Percentiles rank a stretch among this genome's conserved stretches.
Evolutionary conservation across 805 yeast species (phyloP).

Genomic region (Wickerhamiella nectarea): DNA sequence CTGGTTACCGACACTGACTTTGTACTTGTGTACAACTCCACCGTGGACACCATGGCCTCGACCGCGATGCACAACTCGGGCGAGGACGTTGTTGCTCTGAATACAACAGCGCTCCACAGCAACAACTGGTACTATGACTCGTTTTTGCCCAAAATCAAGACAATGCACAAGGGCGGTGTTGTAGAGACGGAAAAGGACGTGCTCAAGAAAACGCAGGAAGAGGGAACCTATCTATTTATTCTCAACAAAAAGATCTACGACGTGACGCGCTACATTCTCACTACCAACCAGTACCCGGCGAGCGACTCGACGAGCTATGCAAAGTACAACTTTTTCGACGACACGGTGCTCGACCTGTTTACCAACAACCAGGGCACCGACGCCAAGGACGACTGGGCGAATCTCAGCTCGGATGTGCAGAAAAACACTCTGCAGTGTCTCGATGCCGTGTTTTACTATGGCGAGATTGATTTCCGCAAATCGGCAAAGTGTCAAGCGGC

Average conservation of each 20-base stretch:
- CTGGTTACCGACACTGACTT: slow-evolving; percentile 26
- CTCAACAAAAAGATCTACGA: slow-evolving; percentile 28
- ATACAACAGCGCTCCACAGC: slow-evolving; percentile 25
- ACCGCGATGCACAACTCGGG: slow-evolving; percentile 27
- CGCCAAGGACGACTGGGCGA: slow-evolving; percentile 23
- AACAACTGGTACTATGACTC: slow-evolving; percentile 27
- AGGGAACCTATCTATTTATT: slow-evolving; percentile 23
- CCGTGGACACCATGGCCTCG: slow-evolving; percentile 18
- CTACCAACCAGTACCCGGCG: slow-evolving; percentile 21
- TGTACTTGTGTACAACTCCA: slow-evolving; percentile 23
- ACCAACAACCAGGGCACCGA: slow-evolving; percentile 26
- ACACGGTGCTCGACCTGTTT: slow-evolving; percentile 24
- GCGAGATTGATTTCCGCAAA: slow-evolving; percentile 28
- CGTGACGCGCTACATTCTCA: slow-evolving; percentile 27
- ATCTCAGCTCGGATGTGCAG: slow-evolving; percentile 19
- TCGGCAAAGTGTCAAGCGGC: slow-evolving; percentile 30
- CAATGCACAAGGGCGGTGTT: slow-evolving; percentile 27
- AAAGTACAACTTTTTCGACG: slow-evolving; percentile 27
- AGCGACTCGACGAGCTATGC: slow-evolving; percentile 16
- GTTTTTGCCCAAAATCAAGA: slow-evolving; percentile 26
- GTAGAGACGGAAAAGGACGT: slow-evolving; percentile 25
- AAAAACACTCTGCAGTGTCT: slow-evolving; percentile 25
- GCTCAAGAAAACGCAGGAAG: slow-evolving; percentile 16
- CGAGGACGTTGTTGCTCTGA: slow-evolving; percentile 18
- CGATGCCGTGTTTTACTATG: slow-evolving; percentile 27